Evolutionary conservation across 2,329 filamentous ascomycete genomes (phyloP), one percentile per base, ranked within the genome.

Genomic region (Moelleriella libera): DNA sequence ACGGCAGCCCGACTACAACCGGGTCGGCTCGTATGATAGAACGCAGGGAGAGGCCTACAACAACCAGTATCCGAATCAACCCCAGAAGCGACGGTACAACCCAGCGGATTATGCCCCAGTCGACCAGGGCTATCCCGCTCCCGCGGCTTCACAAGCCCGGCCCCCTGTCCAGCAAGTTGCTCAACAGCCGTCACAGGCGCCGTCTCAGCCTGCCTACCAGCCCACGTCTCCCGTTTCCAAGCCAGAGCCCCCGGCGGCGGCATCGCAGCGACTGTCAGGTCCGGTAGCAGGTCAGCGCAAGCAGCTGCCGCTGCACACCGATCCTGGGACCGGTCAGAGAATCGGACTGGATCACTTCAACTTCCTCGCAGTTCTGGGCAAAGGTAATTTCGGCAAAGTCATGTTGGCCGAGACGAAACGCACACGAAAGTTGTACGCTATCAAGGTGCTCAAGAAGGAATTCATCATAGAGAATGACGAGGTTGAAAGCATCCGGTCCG

Each of bases 401-500:
- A 98, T 98, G 92, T 72, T 98, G 64, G 92, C 92, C 2, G 94
- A 98, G 68, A 95, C 92, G 1, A 98, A 98, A 73, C 82, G 81
- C 48, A 82, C 85, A 8, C 87, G 89, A 65, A 85, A 90, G 64
- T 74, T 98, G 6, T 98, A 97, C 63, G 92, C 92, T 49, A 98
- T 98, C 67, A 98, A 98, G 68, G 92, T 98, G 39, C 71, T 98
- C 56, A 98, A 98, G 77, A 98, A 98, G 70, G 92, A 98, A 65
- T 98, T 98, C 64, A 98, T 98, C 61, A 98, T 98, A 52, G 94
- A 98, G 63, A 95, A 98, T 54, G 92, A 98, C 61, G 92, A 98
- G 69, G 92, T 98, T 6, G 92, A 98, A 66, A 97, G 90, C 66
- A 96, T 88, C 41, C 81, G 90, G 53, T 98, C 92, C 0, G 92